Evolutionary conservation across 2,329 filamentous ascomycete genomes (phyloP).

Genomic region (Karstenula rhodostoma): DNA sequence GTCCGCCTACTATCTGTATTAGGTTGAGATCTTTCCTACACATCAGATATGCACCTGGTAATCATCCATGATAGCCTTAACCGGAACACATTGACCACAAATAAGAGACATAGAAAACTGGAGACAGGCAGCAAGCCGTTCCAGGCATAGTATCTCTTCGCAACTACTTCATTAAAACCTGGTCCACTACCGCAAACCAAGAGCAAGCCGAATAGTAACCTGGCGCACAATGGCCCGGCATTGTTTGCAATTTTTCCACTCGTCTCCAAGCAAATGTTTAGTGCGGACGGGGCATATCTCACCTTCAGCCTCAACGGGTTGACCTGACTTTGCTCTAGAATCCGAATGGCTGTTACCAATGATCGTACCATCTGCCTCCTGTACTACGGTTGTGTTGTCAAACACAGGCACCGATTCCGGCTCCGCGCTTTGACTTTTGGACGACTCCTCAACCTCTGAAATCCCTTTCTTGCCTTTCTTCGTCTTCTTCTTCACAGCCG

Average conservation of each 20-base stretch:
- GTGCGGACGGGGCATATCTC: background rate
- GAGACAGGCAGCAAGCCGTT: background rate
- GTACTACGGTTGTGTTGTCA: too few relatives aligned
- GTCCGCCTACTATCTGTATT: background rate
- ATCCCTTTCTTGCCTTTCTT: too few relatives aligned
- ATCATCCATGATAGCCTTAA: background rate
- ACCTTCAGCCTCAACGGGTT: slow-evolving; percentile 10
- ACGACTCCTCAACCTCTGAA: too few relatives aligned
- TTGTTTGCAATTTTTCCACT: slow-evolving; percentile 23
- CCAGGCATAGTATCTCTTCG: background rate
- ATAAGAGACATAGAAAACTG: background rate
- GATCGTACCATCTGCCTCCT: too few relatives aligned
- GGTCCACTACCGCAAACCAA: background rate
- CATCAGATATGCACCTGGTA: background rate
- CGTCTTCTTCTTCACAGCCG: too few relatives aligned
- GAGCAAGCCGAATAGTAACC: slow-evolving; percentile 19
- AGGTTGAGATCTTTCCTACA: background rate
- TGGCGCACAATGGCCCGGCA: slow-evolving; percentile 20
- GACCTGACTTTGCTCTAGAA: slow-evolving; percentile 6
- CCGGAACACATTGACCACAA: background rate
- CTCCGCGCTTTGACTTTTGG: too few relatives aligned
- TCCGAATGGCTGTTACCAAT: too few relatives aligned
- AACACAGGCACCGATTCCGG: too few relatives aligned
- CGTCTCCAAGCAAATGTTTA: slow-evolving; percentile 21
- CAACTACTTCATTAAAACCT: background rate